Evolutionary conservation across 306 rosid species (phyloP).

Genomic region (Castanopsis chinensis): DNA sequence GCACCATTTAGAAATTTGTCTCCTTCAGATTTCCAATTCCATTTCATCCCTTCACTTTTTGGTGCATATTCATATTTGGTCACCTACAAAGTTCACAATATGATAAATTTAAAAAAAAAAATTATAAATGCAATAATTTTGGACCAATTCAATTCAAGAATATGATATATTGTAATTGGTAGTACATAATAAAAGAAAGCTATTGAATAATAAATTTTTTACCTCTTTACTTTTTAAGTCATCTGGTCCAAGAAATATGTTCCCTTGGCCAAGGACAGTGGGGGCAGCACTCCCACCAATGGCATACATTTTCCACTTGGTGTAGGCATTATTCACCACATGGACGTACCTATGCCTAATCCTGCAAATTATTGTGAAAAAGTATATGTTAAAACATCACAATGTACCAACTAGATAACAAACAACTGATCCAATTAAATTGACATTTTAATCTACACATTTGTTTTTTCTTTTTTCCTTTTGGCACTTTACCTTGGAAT

Average conservation of each 20-base stretch:
- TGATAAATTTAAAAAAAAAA: too few species aligned
- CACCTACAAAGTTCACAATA: slow-evolving; percentile 44
- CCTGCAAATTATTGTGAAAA: slow-evolving; percentile 34
- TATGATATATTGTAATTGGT: too few species aligned
- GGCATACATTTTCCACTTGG: slow-evolving; percentile 99
- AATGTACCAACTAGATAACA: too few species aligned
- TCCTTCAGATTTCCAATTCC: slow-evolving; percentile 97
- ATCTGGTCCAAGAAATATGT: slow-evolving; percentile 78
- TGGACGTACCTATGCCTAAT: slow-evolving; percentile 95
- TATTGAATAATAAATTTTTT: not conserved
- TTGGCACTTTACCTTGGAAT: slow-evolving; percentile 76
- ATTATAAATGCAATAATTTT: too few species aligned
- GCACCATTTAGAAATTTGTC: slow-evolving; percentile 80
- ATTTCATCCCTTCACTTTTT: slow-evolving; percentile 67
- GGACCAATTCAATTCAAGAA: too few species aligned
- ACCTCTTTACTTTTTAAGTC: slow-evolving; percentile 88
- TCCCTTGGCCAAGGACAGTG: slow-evolving; percentile 94
- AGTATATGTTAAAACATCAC: slow-evolving; percentile 2
- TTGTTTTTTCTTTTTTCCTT: not conserved
- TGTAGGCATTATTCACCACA: slow-evolving; percentile 98
- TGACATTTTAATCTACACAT: not conserved
- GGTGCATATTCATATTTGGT: slow-evolving; percentile 96
- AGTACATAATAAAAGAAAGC: not conserved
- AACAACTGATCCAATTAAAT: too few species aligned
- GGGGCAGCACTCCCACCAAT: slow-evolving; percentile 96